Evolutionary conservation across 164 flowering plant genomes (phyloP), one percentile per base, ranked within the genome.

Genomic region (Houttuynia cordata): DNA sequence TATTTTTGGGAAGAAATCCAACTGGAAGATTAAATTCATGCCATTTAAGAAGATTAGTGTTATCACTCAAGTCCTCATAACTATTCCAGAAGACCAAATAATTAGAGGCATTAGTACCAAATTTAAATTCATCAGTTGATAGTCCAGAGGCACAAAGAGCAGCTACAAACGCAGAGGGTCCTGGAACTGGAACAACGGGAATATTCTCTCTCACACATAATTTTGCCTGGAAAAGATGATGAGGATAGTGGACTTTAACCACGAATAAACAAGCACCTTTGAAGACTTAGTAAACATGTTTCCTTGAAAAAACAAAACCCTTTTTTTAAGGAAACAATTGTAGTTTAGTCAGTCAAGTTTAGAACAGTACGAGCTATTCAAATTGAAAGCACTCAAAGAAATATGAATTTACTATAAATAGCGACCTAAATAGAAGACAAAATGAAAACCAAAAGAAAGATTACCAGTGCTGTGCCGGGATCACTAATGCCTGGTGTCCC

Each of bases 401-500:
- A 12, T 7, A 10, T 45, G 49, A 10, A 10, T 3, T 45, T 45
- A 14, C 49, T 10, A 45, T 1, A 45, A 17, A 1, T 3, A 45
- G 17, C 17, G 13, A 17, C 49, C 13, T 7, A 45, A 45, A 17
- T 10, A 3, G 0, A 45, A 45, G 12, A 45, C 14, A 12, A 45
- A 12, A 45, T 17, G 17, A 12, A 58, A 59, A 30, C 21, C 39
- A 54, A 34, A 51, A 60, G 47, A 52, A 57, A 24, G 66, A 85
- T 80, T 62, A 86, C 99, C 82, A 91, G 69, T 65, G 83, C 86
- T 61, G 65, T 70, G 42, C 97, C 99, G 59, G 99, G 99, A 76
- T 94, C 99, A 75, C 97, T 88, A 55, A 90, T 90, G 70, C 97
- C 90, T 20, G 99, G 99, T 37, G 84, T 88, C 67, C 99, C 97